phyloP scores from a whole-genome alignment of 2,329 filamentous ascomycete species.

The Penicillium janthinellum region DNA sequence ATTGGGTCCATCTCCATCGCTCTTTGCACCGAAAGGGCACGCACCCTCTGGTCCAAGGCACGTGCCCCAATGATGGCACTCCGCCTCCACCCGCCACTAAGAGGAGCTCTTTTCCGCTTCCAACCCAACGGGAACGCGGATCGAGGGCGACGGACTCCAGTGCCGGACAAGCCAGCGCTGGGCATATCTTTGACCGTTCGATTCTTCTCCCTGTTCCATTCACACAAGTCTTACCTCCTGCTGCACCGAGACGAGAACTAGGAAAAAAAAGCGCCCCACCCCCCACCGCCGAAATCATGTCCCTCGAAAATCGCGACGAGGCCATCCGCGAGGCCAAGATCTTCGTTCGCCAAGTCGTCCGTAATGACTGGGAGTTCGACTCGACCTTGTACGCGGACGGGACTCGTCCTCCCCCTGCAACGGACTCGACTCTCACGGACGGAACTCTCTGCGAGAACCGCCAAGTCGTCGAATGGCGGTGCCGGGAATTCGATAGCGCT shows the following conservation, averaged over 20 bases:
- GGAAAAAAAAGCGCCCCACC: slow-evolving; percentile 12
- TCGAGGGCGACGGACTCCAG: slow-evolving; percentile 8
- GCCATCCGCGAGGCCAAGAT: slow-evolving; percentile 46
- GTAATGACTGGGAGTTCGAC: slow-evolving; percentile 47
- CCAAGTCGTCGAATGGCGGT: slow-evolving; percentile 39
- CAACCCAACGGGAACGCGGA: not conserved
- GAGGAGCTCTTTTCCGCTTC: slow-evolving; percentile 15
- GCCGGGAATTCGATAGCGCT: slow-evolving; percentile 41
- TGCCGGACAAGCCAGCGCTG: slow-evolving; percentile 6
- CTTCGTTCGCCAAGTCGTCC: slow-evolving; percentile 43
- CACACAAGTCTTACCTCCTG: not conserved
- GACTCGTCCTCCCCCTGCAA: slow-evolving; percentile 20
- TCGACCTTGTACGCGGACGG: slow-evolving; percentile 24
- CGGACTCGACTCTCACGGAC: slow-evolving; percentile 19
- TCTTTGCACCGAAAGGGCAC: slow-evolving; percentile 1
- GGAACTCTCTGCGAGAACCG: slow-evolving; percentile 26
- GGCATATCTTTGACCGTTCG: not conserved
- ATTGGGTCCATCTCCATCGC: too few relatives aligned
- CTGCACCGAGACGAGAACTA: slow-evolving; percentile 1
- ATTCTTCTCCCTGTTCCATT: not conserved
- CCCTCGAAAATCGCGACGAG: slow-evolving; percentile 39
- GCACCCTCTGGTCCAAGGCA: slow-evolving; percentile 11
- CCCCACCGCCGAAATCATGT: slow-evolving; percentile 17
- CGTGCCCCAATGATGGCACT: slow-evolving; percentile 24
- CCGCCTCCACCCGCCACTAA: slow-evolving; percentile 21